Base-by-base conservation (phyloP, 2,329 filamentous ascomycete species). In the Colletotrichum orchidophilum region DNA sequence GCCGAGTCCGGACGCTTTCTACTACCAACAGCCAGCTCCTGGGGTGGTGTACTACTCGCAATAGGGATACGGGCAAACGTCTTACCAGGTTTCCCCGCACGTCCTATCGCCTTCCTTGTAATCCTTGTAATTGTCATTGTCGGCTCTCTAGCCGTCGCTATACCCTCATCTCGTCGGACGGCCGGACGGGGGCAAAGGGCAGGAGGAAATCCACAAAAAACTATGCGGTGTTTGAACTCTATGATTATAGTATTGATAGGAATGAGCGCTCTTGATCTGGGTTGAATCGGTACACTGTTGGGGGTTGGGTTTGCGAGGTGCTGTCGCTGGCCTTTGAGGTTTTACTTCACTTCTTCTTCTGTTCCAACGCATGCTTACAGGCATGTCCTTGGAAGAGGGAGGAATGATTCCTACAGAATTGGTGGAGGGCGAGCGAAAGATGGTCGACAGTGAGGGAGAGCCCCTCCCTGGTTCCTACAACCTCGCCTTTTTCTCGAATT, bases 1-100 rank as follows among this genome's bases (percentile, higher is more conserved):
- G 72, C 88, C 87, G 73, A 90, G 84, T 77, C 87, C 88, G 77
- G 87, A 91, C 79, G 86, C 86, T 72, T 97, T 93, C 83, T 97
- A 95, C 77, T 92, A 92, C 77, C 85, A 88, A 26, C 89, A 88
- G 74, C 81, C 84, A 63, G 82, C 83, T 3, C 83, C 85, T 46
- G 87, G 87, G 50, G 87, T 90, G 80, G 83, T 90, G 73, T 92
- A 90, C 80, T 92, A 91, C 77, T 83, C 86, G 65, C 88, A 90
- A 79, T 91, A 88, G 84, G 71, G 71, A 63, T 74, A 70, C 72
- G 75, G 76, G 57, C 33, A 58, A n/a, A 18, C 21, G 49, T 54
- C 35, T 58, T 39, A 39, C 55, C 62, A 68, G 63, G 65, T 64
- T 59, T 50, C 58, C 59, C 63, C 50, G 42, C 42, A 62, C 53